phyloP scores from a whole-genome alignment of 345 rosid species.

The Melaleuca alternifolia region DNA sequence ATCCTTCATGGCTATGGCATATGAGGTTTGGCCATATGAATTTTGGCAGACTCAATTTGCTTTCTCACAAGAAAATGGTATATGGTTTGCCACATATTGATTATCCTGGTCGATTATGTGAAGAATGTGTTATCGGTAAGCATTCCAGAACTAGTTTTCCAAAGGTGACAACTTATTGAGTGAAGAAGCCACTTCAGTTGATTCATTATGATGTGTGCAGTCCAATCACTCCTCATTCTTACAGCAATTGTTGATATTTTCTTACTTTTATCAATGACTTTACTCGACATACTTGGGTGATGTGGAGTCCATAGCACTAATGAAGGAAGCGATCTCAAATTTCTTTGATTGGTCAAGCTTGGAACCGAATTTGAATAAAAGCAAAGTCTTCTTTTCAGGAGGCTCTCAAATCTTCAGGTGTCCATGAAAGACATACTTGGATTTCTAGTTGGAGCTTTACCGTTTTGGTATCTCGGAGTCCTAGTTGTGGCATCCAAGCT shows the following conservation, averaged over 20 bases:
- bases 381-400: too few relatives aligned
- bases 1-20: not conserved
- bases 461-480: too few relatives aligned
- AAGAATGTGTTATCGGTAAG: not conserved
- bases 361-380: too few relatives aligned
- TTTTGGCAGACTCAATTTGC: not conserved
- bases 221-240: not conserved
- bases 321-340: too few relatives aligned
- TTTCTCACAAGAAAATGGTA: not conserved
- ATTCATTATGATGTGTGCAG: not conserved
- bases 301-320: too few relatives aligned
- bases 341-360: too few relatives aligned
- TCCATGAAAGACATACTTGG: too few relatives aligned
- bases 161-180: not conserved
- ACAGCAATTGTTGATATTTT: not conserved
- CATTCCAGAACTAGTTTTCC: not conserved
- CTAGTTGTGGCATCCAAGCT: too few relatives aligned
- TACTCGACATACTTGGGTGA: not conserved
- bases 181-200: not conserved
- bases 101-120: not conserved
- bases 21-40: not conserved
- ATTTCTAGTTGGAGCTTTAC: too few relatives aligned
- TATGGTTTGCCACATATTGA: not conserved
- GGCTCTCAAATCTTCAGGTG: too few relatives aligned
- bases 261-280: not conserved